Evolutionary conservation across 306 rosid species (phyloP).

Genomic region (Heteromeles arbutifolia): DNA sequence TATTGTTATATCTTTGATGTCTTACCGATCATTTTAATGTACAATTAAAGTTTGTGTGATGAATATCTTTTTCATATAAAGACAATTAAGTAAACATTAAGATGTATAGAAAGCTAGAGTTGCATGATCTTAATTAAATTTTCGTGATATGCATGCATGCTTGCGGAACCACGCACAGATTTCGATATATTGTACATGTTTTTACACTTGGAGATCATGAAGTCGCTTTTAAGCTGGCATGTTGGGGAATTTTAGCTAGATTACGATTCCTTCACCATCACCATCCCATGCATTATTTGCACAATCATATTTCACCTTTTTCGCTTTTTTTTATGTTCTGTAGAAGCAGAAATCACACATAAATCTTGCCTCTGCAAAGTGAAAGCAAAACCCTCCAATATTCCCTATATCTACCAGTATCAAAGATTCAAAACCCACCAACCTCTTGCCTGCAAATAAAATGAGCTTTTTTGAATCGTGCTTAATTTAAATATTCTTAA

Average conservation of each 20-base stretch:
- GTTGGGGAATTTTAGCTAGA: background rate
- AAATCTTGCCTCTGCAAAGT: constrained; percentile 16
- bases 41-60: no score
- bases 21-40: no score
- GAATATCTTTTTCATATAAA: background rate
- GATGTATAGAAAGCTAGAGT: background rate
- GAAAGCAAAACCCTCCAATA: constrained; percentile 10
- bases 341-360: background rate
- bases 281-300: background rate
- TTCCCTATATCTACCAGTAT: constrained; percentile 15
- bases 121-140: background rate
- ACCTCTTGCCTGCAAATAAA: background rate
- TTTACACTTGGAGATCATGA: background rate
- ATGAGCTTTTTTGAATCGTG: background rate
- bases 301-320: background rate
- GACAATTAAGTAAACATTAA: background rate
- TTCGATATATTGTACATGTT: background rate
- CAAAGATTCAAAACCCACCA: constrained; percentile 10
- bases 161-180: background rate
- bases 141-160: background rate
- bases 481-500: background rate
- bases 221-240: constrained; percentile 30
- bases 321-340: background rate
- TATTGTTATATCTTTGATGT: no score
- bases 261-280: background rate